Conservation (phyloP, 2,329 filamentous ascomycete species). For the Aspergillus sp. region DNA sequence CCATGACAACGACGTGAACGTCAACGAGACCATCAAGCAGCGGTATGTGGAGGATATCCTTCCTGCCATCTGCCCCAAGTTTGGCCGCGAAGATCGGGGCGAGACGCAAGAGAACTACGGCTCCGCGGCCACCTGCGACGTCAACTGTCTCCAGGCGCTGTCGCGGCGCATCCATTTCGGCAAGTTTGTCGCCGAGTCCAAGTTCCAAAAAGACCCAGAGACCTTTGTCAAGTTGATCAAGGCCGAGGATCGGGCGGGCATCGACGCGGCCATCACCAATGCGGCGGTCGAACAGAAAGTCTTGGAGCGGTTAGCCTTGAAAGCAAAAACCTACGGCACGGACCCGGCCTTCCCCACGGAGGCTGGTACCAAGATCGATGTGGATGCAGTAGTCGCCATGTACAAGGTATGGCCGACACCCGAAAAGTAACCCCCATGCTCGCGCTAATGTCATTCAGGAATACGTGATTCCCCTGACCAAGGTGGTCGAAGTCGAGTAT, state of each 20-base stretch:
- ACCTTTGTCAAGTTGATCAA: conserved; percentile 80
- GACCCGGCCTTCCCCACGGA: conserved; percentile 67
- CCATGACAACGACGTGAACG: conserved; percentile 83
- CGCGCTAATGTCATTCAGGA: conserved; percentile 35
- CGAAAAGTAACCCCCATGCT: neutral
- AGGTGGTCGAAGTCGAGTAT: conserved; percentile 97
- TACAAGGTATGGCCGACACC: conserved; percentile 57
- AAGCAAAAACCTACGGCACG: conserved; percentile 90
- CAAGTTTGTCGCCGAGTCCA: conserved; percentile 96
- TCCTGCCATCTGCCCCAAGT: conserved; percentile 76
- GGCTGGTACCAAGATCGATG: conserved; percentile 72
- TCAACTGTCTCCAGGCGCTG: conserved; percentile 83
- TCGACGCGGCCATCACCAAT: conserved; percentile 89
- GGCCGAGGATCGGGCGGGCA: conserved; percentile 73
- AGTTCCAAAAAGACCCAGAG: conserved; percentile 82
- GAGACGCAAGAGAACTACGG: conserved; percentile 95
- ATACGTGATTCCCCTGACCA: conserved; percentile 95
- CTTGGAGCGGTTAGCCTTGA: conserved; percentile 78
- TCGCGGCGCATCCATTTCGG: conserved; percentile 94
- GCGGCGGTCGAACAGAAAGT: conserved; percentile 86
- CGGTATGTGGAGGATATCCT: conserved; percentile 83
- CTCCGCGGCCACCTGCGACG: conserved; percentile 85
- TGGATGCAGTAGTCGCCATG: conserved; percentile 85
- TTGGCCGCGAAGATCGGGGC: conserved; percentile 72
- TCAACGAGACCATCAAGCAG: conserved; percentile 82